Evolutionary conservation across 2,329 filamentous ascomycete species (phyloP), one percentile per base, ranked within the genome.

Genomic region (Beauveria scarabaeidicola): DNA sequence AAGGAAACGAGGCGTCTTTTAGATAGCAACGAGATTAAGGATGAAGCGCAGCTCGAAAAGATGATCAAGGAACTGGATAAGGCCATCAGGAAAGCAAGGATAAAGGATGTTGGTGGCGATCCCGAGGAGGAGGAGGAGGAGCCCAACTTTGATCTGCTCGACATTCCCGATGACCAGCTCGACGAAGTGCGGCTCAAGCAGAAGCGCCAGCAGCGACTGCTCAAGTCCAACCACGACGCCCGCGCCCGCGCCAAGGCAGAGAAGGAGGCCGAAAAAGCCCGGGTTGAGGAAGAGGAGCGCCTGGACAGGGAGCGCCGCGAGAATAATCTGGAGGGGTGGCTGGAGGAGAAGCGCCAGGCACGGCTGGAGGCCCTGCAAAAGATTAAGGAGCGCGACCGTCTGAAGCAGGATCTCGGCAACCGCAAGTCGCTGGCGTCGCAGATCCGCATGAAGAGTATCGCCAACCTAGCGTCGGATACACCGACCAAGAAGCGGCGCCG

Each of bases 381-480:
- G 73, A 95, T 99, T 73, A 97, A 96, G 73, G 93, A 97, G 66
- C 87, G 91, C 56, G 91, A 97, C 68, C 85, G 92, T 19, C 82
- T 97, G 62, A 97, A 96, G 75, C 90, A 91, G 47, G 94, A 99
- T 69, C 83, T 97, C 1, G 92, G 93, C 60, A 97, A 97, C 74
- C 89, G 94, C 69, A 99, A 99, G 73, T 97, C 92, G 0, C 85
- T 97, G 21, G 94, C 94, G 9, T 94, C 89, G 60, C 93, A 97
- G 73, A 95, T 96, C 75, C 89, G 94, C 63, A 99, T 99, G 94
- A 97, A 97, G 76, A 93, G 88, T 54, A 91, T 99, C 61, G 94
- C 94, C 61, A 97, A 96, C 69, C 86, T 99, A 1, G 94, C 94
- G 3, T 92, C 93, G 0, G 94, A 99, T 72, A 86, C 84, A 6